Percentiles rank a stretch among this genome's conserved stretches.
These are phyloP conservation scores for Citrullus colocynthis DNA, from an alignment of 306 rosid genomes.

Conservation along the genomic window DNA sequence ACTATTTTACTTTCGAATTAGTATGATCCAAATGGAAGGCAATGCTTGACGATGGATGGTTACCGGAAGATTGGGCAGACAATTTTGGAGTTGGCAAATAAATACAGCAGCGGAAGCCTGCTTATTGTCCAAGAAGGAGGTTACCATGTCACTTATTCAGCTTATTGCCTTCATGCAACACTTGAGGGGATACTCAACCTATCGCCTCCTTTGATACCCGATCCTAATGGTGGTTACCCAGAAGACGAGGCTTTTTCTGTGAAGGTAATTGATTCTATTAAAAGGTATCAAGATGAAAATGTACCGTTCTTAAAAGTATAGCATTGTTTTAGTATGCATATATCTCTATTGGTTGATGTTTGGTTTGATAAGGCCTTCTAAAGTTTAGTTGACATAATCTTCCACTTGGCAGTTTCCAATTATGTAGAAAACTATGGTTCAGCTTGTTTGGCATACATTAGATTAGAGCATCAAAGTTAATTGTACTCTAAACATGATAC, in stretches of 20 bases:
- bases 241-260: constrained; percentile 54
- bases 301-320: constrained; percentile 29
- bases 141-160: constrained; percentile 77
- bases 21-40: constrained; percentile 97
- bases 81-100: constrained; percentile 24
- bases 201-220: constrained; percentile 36
- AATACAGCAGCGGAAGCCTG: constrained; percentile 37
- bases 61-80: constrained; percentile 50
- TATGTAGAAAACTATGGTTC: neutral
- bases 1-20: constrained; percentile 18
- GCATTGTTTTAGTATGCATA: constrained; percentile 8
- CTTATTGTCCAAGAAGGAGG: constrained; percentile 93
- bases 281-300: constrained; percentile 30
- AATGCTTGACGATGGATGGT: constrained; percentile 87
- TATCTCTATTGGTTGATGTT: neutral
- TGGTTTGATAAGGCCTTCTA: neutral
- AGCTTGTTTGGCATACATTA: neutral
- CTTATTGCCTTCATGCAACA: constrained; percentile 83
- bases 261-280: constrained; percentile 43
- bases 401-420: neutral
- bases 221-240: constrained; percentile 60
- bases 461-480: neutral
- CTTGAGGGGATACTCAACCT: constrained; percentile 84
- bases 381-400: neutral
- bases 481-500: too few relatives aligned